Percentiles rank a stretch among this genome's conserved stretches.
These are phyloP conservation scores for Paramarasmius palmivorus DNA, from an alignment of 1,284 basidiomycete species.

Conservation along the genomic window DNA sequence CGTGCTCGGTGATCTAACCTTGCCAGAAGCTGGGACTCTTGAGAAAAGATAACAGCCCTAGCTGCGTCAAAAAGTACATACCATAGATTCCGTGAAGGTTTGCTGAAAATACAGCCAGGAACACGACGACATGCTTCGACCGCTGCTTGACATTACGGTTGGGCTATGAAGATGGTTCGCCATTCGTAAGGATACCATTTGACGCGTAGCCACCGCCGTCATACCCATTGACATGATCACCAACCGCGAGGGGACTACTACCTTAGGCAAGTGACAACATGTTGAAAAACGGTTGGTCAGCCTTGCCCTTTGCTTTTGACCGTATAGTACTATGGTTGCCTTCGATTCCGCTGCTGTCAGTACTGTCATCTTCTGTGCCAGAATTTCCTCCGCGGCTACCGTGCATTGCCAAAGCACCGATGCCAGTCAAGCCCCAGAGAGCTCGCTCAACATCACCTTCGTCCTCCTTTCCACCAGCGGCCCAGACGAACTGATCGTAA, in stretches of 20 bases:
- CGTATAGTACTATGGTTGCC: constrained; percentile 9
- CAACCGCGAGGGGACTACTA: constrained; percentile 33
- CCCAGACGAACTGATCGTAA: constrained; percentile 82
- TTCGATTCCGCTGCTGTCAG: constrained; percentile 23
- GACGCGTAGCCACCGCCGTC: constrained; percentile 15
- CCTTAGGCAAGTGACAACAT: constrained; percentile 81
- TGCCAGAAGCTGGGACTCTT: too few relatives aligned
- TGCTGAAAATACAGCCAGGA: too few relatives aligned
- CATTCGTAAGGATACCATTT: neutral
- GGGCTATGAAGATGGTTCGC: constrained; percentile 10
- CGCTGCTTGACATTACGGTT: constrained; percentile 30
- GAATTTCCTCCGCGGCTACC: constrained; percentile 21
- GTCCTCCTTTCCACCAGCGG: constrained; percentile 50
- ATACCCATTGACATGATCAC: constrained; percentile 19
- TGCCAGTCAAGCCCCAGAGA: constrained; percentile 27
- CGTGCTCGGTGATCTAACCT: too few relatives aligned
- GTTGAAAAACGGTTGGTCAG: constrained; percentile 54
- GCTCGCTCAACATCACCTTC: constrained; percentile 60
- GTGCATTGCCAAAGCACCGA: constrained; percentile 15
- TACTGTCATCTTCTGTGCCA: constrained; percentile 8
- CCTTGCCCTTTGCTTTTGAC: constrained; percentile 27
- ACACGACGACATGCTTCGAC: too few relatives aligned
- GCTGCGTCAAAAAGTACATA: too few relatives aligned
- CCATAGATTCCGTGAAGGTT: too few relatives aligned
- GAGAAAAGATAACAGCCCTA: too few relatives aligned